Percentiles rank a stretch among this genome's conserved stretches.
Evolutionary conservation across 306 rosid species (phyloP).

Genomic region (Myrica gale): DNA sequence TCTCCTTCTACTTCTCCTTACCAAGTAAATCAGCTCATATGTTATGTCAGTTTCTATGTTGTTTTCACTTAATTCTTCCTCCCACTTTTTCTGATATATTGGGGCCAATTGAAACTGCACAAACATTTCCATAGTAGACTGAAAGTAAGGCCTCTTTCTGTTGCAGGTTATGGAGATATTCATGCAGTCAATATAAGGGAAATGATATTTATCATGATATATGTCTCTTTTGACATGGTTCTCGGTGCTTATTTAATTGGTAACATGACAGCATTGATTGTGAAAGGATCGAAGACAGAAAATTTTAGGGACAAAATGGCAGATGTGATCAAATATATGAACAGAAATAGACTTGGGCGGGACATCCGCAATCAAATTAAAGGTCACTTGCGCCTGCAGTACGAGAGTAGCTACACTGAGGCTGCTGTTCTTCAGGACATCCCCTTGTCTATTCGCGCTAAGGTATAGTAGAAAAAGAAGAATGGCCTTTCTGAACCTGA

Average conservation of each 20-base stretch:
- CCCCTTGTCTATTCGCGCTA: conserved; percentile 82
- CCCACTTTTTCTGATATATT: no score
- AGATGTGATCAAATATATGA: conserved; percentile 82
- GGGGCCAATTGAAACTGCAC: neutral
- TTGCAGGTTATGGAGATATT: conserved; percentile 92
- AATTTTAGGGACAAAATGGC: conserved; percentile 91
- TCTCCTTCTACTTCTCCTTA: no score
- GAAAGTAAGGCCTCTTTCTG: conserved; percentile 26
- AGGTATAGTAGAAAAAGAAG: conserved; percentile 48
- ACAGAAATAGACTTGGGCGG: conserved; percentile 79
- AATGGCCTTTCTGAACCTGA: conserved; percentile 12
- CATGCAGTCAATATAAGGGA: conserved; percentile 97
- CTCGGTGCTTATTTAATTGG: conserved; percentile 97
- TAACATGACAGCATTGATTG: conserved; percentile 98
- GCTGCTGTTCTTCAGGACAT: conserved; percentile 76
- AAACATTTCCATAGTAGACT: conserved; percentile 7
- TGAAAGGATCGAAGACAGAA: conserved; percentile 97
- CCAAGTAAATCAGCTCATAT: no score
- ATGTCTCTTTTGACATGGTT: conserved; percentile 91
- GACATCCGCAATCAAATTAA: conserved; percentile 88
- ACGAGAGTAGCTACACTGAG: conserved; percentile 89
- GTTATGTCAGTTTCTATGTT: no score
- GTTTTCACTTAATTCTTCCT: no score
- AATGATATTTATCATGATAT: conserved; percentile 92
- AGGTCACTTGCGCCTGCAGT: conserved; percentile 86